These are phyloP conservation scores for Elongisporangium anandrum DNA, from an alignment of 352 stramenopile genomes.

Conservation along the genomic window DNA sequence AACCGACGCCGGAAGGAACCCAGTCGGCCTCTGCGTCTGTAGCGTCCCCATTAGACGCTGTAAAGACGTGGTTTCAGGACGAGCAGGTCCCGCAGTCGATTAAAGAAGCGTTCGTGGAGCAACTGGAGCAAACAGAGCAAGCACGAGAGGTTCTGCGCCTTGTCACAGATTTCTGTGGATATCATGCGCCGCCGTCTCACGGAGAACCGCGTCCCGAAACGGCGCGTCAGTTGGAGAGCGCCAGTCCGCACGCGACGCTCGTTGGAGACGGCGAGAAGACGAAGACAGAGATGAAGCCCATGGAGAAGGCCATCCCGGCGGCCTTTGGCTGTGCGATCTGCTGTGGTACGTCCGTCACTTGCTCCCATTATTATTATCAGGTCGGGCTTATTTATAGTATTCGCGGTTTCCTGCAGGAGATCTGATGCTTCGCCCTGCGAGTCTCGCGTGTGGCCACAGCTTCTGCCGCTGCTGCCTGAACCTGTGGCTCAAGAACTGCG, in stretches of 20 bases:
- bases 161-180: background rate
- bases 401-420: conserved; percentile 14
- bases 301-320: conserved; percentile 22
- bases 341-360: conserved; percentile 21
- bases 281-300: no score
- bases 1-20: background rate
- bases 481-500: conserved; percentile 32
- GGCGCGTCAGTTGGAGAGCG: background rate
- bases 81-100: background rate
- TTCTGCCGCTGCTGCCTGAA: conserved; percentile 42
- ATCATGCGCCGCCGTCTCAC: background rate
- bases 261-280: no score
- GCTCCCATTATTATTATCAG: background rate
- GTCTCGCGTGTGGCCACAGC: conserved; percentile 35
- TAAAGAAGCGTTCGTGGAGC: background rate
- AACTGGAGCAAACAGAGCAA: background rate
- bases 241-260: background rate
- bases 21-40: no score
- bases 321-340: conserved; percentile 34
- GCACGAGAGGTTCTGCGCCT: background rate
- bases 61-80: background rate
- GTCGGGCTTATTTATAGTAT: background rate
- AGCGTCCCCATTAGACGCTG: background rate
- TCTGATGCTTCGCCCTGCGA: conserved; percentile 42
- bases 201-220: background rate